Percentiles rank a stretch among this genome's conserved stretches.
These are phyloP conservation scores for Pseudoturritis turrita DNA, from an alignment of 345 rosid species.

Conservation along the genomic window DNA sequence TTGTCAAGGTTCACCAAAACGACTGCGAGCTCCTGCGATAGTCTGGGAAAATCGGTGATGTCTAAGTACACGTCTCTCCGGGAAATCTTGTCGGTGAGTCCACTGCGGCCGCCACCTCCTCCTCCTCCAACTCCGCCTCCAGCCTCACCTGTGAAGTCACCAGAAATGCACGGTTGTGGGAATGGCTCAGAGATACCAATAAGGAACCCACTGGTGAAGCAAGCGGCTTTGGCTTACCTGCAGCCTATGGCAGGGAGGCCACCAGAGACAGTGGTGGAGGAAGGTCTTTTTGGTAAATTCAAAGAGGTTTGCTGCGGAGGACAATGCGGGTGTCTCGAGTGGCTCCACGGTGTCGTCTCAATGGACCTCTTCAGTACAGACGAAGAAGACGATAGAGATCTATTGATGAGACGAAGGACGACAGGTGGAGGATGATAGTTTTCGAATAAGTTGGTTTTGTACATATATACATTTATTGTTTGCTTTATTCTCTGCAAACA, in stretches of 20 bases:
- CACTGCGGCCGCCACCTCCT: not conserved
- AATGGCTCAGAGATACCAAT: constrained; percentile 55
- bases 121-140: constrained; percentile 17
- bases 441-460: constrained; percentile 2
- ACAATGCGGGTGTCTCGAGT: constrained; percentile 5
- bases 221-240: constrained; percentile 59
- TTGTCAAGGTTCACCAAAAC: constrained; percentile 17
- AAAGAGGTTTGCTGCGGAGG: constrained; percentile 2
- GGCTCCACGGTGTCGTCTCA: not conserved
- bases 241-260: constrained; percentile 38
- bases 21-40: not conserved
- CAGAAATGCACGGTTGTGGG: not conserved
- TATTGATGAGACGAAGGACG: not conserved
- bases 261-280: not conserved
- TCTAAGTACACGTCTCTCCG: constrained; percentile 1
- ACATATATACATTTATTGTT: not conserved
- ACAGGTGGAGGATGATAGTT: not conserved
- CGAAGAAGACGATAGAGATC: constrained; percentile 1
- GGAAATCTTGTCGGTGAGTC: not conserved
- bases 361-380: not conserved
- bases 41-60: not conserved
- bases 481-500: not conserved
- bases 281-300: constrained; percentile 1
- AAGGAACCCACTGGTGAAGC: constrained; percentile 61
- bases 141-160: constrained; percentile 20